phyloP scores from a whole-genome alignment of 352 stramenopile species.

The Phytopythium aichiense region DNA sequence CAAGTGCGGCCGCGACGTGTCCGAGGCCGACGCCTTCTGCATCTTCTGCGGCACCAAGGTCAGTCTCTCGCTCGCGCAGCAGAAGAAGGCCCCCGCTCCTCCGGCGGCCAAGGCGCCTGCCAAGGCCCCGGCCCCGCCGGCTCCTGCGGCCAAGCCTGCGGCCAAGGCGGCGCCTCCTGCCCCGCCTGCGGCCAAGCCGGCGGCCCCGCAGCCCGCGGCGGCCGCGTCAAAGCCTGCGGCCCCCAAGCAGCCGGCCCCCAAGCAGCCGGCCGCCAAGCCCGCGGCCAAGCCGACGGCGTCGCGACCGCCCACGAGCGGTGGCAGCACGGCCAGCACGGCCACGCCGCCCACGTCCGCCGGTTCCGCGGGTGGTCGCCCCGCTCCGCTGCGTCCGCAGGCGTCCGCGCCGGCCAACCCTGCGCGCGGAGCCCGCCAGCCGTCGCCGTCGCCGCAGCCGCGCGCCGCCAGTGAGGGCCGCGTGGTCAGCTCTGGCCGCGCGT shows the following conservation, averaged over 20 bases:
- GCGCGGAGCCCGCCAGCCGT: slow-evolving; percentile 9
- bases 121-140: slow-evolving; percentile 19
- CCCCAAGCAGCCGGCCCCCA: slow-evolving; percentile 3
- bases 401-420: slow-evolving; percentile 17
- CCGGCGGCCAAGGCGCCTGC: slow-evolving; percentile 7
- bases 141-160: slow-evolving; percentile 12
- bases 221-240: slow-evolving; percentile 6
- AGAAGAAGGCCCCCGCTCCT: slow-evolving; percentile 24
- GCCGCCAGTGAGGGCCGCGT: slow-evolving; percentile 27
- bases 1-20: slow-evolving; percentile 74
- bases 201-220: slow-evolving; percentile 4
- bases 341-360: slow-evolving; percentile 1
- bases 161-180: slow-evolving; percentile 12
- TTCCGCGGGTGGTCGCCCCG: slow-evolving; percentile 4
- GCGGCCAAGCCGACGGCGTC: slow-evolving; percentile 11
- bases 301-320: slow-evolving; percentile 25
- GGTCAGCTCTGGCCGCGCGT: slow-evolving; percentile 28
- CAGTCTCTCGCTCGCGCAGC: slow-evolving; percentile 54
- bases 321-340: slow-evolving; percentile 22
- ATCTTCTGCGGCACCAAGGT: slow-evolving; percentile 88
- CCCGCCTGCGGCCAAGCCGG: slow-evolving; percentile 10
- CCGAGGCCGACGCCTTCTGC: slow-evolving; percentile 74
- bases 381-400: slow-evolving; percentile 18
- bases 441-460: slow-evolving; percentile 10
- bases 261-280: slow-evolving; percentile 1